These are phyloP conservation scores for Cystobasidium pallidum DNA, from an alignment of 1,284 basidiomycete species.

Conservation along the genomic window DNA sequence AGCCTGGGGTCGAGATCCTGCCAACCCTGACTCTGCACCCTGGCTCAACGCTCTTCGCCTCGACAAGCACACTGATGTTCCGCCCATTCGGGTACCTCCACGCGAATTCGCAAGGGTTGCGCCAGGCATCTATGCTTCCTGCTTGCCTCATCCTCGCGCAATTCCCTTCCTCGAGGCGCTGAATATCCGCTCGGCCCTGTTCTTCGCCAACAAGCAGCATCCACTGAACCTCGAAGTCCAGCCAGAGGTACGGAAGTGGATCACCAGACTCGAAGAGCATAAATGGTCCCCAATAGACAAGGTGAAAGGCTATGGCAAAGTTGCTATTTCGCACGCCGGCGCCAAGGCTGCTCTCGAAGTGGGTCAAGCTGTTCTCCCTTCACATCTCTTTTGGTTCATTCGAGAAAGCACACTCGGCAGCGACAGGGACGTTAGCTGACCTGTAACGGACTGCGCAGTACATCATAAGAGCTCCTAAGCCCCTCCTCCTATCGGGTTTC, in stretches of 20 bases:
- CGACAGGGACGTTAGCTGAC: neutral
- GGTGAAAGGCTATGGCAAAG: slow-evolving; percentile 25
- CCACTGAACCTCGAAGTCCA: slow-evolving; percentile 18
- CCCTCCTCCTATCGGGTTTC: slow-evolving; percentile 18
- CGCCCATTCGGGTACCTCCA: slow-evolving; percentile 7
- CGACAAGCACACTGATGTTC: neutral
- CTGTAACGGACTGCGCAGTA: neutral
- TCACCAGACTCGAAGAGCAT: neutral
- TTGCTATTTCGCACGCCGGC: slow-evolving; percentile 9
- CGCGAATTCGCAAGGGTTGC: slow-evolving; percentile 22
- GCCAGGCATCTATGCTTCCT: slow-evolving; percentile 14
- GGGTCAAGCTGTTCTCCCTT: neutral
- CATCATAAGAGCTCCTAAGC: slow-evolving; percentile 28
- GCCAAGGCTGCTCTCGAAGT: slow-evolving; percentile 23
- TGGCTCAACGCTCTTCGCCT: neutral
- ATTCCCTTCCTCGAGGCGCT: slow-evolving; percentile 14
- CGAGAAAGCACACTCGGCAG: too few relatives aligned
- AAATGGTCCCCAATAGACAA: slow-evolving; percentile 12
- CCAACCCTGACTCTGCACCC: neutral
- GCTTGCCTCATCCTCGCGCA: slow-evolving; percentile 26
- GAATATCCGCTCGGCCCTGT: slow-evolving; percentile 18
- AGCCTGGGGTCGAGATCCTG: neutral
- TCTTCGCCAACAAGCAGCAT: slow-evolving; percentile 26
- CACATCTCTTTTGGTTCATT: too few relatives aligned
- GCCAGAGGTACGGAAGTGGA: slow-evolving; percentile 12